Evolutionary conservation across 371 early-diverging fungal species (phyloP), one percentile per base, ranked within the genome.

Genomic region (Actinomucor elegans): DNA sequence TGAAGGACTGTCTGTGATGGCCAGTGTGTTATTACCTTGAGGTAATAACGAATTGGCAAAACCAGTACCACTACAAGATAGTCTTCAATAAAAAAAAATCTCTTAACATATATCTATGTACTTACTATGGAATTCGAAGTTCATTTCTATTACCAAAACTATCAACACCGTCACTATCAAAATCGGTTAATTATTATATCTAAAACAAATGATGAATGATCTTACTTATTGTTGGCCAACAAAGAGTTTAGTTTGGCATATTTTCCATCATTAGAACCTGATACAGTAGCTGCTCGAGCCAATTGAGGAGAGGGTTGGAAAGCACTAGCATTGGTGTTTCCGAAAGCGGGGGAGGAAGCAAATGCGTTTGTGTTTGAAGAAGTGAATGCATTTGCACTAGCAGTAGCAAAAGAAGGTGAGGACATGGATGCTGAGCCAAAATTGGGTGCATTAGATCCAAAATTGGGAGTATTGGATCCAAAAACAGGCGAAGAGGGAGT

Each of bases 71-170:
- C 74, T 73, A 43, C 1, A n/a, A 46, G 27, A 15, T 11, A 41
- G 14, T 15, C 7, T n/a, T n/a, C 7, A 20, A 9, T 8, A 24
- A 14, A 41, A n/a, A 40, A 21, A 28, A 14, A 38, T 2, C 34
- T 27, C 21, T 29, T 18, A n/a, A 23, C 37, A 27, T 12, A 24
- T 20, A 33, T 23, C 2, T 38, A 1, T 26, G 14, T 24, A 57
- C 59, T 74, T 74, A 77, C 75, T 63, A 44, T 40, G 82, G 82
- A 23, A 81, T 62, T 49, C 82, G 80, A 26, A 79, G 64, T 52
- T 71, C 71, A 11, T 80, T 80, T 33, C 55, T 55, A 42, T 81
- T 79, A 27, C 82, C 80, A 56, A 78, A 81, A 3, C 78, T 77
- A 43, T 81, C 82, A 61, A 74, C 63, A 15, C 82, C 82, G 55